Percentiles rank a stretch among this genome's conserved stretches.
Conservation (phyloP, 2,329 filamentous ascomycete genomes). For the Aspergillus pseudonomiae region DNA sequence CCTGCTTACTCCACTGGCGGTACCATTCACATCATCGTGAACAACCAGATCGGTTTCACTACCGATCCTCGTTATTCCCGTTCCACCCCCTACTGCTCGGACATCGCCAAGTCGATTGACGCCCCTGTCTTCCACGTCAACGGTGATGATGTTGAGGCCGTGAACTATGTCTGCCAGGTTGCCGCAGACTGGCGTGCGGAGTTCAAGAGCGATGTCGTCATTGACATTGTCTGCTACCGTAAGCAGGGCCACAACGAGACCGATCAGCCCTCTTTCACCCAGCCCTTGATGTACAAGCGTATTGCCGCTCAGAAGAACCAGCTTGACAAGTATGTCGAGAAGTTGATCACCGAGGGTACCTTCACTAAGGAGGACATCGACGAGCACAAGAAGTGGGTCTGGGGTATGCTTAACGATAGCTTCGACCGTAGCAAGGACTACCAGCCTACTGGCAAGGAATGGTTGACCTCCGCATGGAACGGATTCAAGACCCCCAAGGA, state of each 20-base stretch:
- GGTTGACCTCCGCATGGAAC: conserved; percentile 98
- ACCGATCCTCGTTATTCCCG: conserved; percentile 96
- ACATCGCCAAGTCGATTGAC: conserved; percentile 98
- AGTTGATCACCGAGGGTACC: conserved; percentile 86
- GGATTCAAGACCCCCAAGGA: conserved; percentile 99
- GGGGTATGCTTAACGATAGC: conserved; percentile 98
- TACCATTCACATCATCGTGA: conserved; percentile 95
- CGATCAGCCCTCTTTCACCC: conserved; percentile 99
- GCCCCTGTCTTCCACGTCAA: conserved; percentile 99
- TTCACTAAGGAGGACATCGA: conserved; percentile 98
- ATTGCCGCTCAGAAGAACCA: conserved; percentile 83
- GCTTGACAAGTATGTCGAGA: conserved; percentile 87
- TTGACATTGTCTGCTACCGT: conserved; percentile 98
- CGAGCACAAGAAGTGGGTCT: conserved; percentile 99
- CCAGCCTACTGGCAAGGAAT: conserved; percentile 93
- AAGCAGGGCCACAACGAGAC: conserved; percentile 99
- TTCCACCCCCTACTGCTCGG: conserved; percentile 97
- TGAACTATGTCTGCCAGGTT: conserved; percentile 97
- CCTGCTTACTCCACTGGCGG: conserved; percentile 96
- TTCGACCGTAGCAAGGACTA: conserved; percentile 98
- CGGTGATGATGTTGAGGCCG: conserved; percentile 94
- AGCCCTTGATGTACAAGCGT: conserved; percentile 99
- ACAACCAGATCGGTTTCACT: conserved; percentile 99
- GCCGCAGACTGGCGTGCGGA: conserved; percentile 97
- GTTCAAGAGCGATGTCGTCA: conserved; percentile 97